phyloP scores from a whole-genome alignment of 148 eudicot genomes.

The Rhododendron vialii region DNA sequence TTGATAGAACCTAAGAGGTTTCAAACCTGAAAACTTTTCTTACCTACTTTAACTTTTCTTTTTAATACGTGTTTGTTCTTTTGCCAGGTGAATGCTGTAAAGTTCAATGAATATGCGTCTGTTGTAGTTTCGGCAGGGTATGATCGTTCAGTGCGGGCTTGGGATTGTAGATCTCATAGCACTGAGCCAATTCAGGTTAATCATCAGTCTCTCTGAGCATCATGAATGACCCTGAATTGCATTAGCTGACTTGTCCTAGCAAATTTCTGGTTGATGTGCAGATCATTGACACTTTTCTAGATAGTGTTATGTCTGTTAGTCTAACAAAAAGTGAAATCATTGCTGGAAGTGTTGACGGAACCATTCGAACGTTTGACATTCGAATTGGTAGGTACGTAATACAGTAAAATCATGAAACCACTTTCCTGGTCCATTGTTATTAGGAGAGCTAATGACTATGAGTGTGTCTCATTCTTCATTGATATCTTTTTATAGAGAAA shows the following conservation, averaged over 20 bases:
- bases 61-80: neutral
- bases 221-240: neutral
- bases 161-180: constrained; percentile 96
- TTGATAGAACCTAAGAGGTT: too few relatives aligned
- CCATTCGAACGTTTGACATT: constrained; percentile 92
- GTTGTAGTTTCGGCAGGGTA: constrained; percentile 94
- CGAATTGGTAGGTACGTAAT: constrained; percentile 86
- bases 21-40: neutral
- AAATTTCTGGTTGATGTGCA: constrained; percentile 29
- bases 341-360: constrained; percentile 99
- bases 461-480: neutral
- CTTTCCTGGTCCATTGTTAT: neutral
- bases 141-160: constrained; percentile 83
- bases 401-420: neutral
- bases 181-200: constrained; percentile 91
- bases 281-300: constrained; percentile 82
- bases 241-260: constrained; percentile 2
- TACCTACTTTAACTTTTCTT: neutral
- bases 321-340: constrained; percentile 76
- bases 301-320: constrained; percentile 94
- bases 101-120: constrained; percentile 81
- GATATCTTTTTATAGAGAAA: constrained; percentile 45
- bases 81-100: constrained; percentile 86
- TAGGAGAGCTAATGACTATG: neutral
- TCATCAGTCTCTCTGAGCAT: constrained; percentile 3